Evolutionary conservation across 441 rosid species (phyloP).

Genomic region (Gossypium aridum): DNA sequence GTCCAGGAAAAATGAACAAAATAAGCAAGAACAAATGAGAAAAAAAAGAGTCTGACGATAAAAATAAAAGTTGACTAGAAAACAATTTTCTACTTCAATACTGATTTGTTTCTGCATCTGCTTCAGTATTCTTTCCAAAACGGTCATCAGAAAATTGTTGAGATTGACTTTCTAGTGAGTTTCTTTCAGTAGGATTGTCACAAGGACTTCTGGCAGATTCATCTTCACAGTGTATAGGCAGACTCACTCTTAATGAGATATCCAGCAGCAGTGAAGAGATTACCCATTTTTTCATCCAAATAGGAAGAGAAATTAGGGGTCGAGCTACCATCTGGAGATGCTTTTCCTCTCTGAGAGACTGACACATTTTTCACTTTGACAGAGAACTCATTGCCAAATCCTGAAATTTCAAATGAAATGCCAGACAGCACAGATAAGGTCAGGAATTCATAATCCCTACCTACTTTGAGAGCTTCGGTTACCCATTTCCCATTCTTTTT

Average conservation of each 20-base stretch:
- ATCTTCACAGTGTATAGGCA: slow-evolving; percentile 65
- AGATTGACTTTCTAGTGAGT: slow-evolving; percentile 56
- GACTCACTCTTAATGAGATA: slow-evolving; percentile 52
- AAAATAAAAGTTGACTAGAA: neutral
- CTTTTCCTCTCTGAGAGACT: slow-evolving; percentile 38
- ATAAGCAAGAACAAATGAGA: slow-evolving; percentile 1
- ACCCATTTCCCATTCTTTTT: neutral
- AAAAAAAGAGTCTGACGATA: neutral
- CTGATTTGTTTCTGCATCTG: slow-evolving; percentile 55
- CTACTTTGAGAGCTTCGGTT: neutral
- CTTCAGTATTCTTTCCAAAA: slow-evolving; percentile 55
- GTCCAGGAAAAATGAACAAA: slow-evolving; percentile 9
- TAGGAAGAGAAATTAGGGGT: slow-evolving; percentile 45
- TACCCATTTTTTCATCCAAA: slow-evolving; percentile 41
- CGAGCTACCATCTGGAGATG: slow-evolving; percentile 42
- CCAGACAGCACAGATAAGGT: neutral
- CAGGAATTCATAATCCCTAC: neutral
- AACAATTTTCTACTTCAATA: slow-evolving; percentile 3
- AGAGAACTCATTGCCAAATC: slow-evolving; percentile 73
- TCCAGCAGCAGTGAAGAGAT: slow-evolving; percentile 37
- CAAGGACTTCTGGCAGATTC: slow-evolving; percentile 79
- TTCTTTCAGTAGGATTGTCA: slow-evolving; percentile 64
- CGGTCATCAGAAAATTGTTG: slow-evolving; percentile 48
- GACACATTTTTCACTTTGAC: slow-evolving; percentile 42
- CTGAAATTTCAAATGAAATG: slow-evolving; percentile 34